Evolutionary conservation across 139 green algal genomes (phyloP), one percentile per base, ranked within the genome.

Genomic region (Haematococcus lacustris): DNA sequence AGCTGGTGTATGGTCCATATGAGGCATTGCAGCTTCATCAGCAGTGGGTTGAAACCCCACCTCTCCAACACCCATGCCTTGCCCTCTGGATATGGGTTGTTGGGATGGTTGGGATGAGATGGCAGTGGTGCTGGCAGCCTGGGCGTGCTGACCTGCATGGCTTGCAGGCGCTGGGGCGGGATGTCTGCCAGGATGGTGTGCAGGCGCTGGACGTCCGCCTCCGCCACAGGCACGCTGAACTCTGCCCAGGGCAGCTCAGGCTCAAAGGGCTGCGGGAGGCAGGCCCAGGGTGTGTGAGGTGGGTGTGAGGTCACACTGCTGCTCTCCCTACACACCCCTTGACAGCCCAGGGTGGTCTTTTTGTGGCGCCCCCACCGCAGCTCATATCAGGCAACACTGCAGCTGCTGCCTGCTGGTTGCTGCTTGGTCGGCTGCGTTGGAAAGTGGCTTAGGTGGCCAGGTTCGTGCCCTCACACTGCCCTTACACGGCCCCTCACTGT

Each of bases 61-160:
- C 13, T 57, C 47, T 28, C 47, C 13, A 57, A 28, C 13, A 28
- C 47, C 13, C 47, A 13, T 57, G 21, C 21, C 47, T 13, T 21
- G 47, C 21, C 21, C 21, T 21, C 13, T 21, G 21, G 21, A 21
- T 57, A 13, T 28, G 13, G 21, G 47, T 57, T 57, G 47, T 57
- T 28, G 47, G 21, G 47, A 21, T 28, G 13, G 47, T 28, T 57
- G 13, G 21, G 13, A 57, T 57, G 21, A 57, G 13, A 21, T 21
- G 13, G 21, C 68, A 21, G n/a, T n/a, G n/a, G n/a, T n/a, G n/a
- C n/a, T n/a, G n/a, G n/a, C n/a, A n/a, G n/a, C n/a, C n/a, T n/a
- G n/a, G n/a, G n/a, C n/a, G n/a, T n/a, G n/a, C 68, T n/a, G 26
- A 73, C 75, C 69, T 80, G 75, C 75, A 76, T 76, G 7, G 37